Evolutionary conservation across 371 early-diverging fungal species (phyloP).

Genomic region (Basidiobolus meristosporus): DNA sequence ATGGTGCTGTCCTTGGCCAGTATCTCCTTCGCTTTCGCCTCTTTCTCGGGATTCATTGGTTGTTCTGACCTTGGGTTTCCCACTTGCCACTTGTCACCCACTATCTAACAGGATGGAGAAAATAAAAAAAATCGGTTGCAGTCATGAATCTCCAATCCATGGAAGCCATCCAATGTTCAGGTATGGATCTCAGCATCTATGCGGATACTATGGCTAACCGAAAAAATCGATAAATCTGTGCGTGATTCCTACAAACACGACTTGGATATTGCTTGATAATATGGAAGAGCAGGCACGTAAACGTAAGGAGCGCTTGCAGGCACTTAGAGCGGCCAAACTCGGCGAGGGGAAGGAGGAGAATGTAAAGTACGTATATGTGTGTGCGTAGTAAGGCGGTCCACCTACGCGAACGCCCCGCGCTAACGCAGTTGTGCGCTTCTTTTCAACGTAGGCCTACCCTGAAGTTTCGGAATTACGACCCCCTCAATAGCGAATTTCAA

Average conservation of each 20-base stretch:
- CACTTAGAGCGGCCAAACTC: slow-evolving; percentile 28
- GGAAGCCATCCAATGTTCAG: too few species aligned
- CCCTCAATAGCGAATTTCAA: slow-evolving; percentile 18
- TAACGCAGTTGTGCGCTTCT: neutral
- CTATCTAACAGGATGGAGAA: too few species aligned
- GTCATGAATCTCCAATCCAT: too few species aligned
- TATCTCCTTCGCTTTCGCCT: slow-evolving; percentile 23
- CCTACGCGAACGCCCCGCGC: neutral
- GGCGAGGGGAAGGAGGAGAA: slow-evolving; percentile 5
- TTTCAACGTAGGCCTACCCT: slow-evolving; percentile 6
- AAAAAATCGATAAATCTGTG: too few species aligned
- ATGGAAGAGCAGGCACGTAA: slow-evolving; percentile 47
- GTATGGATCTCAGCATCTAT: too few species aligned
- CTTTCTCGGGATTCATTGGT: neutral
- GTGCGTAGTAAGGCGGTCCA: slow-evolving; percentile 1
- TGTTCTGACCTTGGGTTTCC: too few species aligned
- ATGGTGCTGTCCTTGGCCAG: slow-evolving; percentile 38
- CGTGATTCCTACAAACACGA: too few species aligned
- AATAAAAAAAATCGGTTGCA: too few species aligned
- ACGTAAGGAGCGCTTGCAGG: slow-evolving; percentile 49
- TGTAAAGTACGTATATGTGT: neutral
- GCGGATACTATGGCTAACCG: too few species aligned
- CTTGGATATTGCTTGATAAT: too few species aligned
- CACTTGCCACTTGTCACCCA: too few species aligned
- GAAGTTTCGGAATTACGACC: slow-evolving; percentile 36